Evolutionary conservation across 1,284 basidiomycete species (phyloP).

Genomic region (Rhodotorula glutinis): DNA sequence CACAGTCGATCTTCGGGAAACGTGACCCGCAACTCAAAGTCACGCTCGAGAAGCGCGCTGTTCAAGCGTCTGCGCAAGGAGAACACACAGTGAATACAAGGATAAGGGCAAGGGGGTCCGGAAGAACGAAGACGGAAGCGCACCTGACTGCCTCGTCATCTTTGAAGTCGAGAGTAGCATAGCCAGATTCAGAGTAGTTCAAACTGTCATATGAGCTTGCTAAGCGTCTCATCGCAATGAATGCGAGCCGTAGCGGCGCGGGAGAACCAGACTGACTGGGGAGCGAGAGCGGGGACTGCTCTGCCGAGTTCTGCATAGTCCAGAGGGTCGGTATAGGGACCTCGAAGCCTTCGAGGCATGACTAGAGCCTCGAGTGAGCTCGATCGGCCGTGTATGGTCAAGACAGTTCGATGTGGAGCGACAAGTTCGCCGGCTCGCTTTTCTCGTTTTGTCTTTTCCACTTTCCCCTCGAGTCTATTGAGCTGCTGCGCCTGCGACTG

Average conservation of each 20-base stretch:
- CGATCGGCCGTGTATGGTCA: too few relatives aligned
- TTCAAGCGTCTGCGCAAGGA: constrained; percentile 62
- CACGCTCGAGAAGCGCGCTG: constrained; percentile 66
- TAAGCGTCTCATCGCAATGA: neutral
- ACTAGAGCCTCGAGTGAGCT: too few relatives aligned
- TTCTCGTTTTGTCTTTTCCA: too few relatives aligned
- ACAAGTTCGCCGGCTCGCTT: too few relatives aligned
- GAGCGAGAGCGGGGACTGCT: constrained; percentile 59
- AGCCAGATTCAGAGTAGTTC: constrained; percentile 46
- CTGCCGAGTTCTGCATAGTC: constrained; percentile 65
- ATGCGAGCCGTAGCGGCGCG: too few relatives aligned
- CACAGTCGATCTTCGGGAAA: constrained; percentile 72
- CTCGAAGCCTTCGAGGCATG: constrained; percentile 27
- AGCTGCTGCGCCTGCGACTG: too few relatives aligned
- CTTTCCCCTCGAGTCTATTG: too few relatives aligned
- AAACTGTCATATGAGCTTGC: constrained; percentile 38
- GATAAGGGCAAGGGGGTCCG: too few relatives aligned
- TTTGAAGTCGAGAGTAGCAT: constrained; percentile 66
- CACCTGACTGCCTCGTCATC: constrained; percentile 67
- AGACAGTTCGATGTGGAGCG: too few relatives aligned
- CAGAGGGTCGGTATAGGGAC: constrained; percentile 53
- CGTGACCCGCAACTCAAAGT: constrained; percentile 64
- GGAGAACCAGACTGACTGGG: constrained; percentile 55
- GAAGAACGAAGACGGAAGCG: constrained; percentile 8
- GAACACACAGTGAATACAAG: too few relatives aligned